These are phyloP conservation scores for Ogataea populi-albae DNA, from an alignment of 805 yeast species.

Conservation along the genomic window DNA sequence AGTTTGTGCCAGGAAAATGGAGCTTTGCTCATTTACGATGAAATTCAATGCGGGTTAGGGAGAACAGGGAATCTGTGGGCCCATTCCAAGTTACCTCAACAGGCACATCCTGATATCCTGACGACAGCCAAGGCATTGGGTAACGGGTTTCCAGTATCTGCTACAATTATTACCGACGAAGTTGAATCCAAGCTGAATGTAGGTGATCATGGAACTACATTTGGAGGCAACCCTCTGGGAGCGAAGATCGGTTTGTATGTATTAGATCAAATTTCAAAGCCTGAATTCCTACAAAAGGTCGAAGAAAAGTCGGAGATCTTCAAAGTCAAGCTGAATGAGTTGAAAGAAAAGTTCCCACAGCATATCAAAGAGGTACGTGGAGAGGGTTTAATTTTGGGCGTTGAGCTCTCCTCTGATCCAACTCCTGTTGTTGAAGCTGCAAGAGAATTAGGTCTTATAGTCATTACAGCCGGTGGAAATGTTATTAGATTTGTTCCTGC, in stretches of 20 bases:
- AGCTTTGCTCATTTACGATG: slow-evolving; percentile 84
- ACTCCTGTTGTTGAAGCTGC: slow-evolving; percentile 61
- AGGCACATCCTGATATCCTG: slow-evolving; percentile 90
- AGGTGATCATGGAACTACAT: slow-evolving; percentile 98
- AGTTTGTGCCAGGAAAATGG: slow-evolving; percentile 64
- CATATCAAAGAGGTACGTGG: slow-evolving; percentile 75
- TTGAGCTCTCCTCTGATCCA: slow-evolving; percentile 71
- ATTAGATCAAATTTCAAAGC: slow-evolving; percentile 59
- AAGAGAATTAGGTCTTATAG: slow-evolving; percentile 74
- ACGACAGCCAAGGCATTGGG: slow-evolving; percentile 97
- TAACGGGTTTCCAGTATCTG: slow-evolving; percentile 95
- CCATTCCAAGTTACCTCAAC: slow-evolving; percentile 67
- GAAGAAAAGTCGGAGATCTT: slow-evolving; percentile 58
- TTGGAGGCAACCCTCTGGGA: slow-evolving; percentile 95
- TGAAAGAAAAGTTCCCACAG: slow-evolving; percentile 56
- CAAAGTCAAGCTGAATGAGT: slow-evolving; percentile 43
- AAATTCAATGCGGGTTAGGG: slow-evolving; percentile 95
- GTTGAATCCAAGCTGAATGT: slow-evolving; percentile 71
- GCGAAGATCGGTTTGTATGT: slow-evolving; percentile 79
- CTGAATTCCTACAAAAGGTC: slow-evolving; percentile 60
- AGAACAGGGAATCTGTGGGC: slow-evolving; percentile 95
- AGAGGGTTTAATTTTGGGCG: slow-evolving; percentile 81
- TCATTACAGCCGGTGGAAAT: slow-evolving; percentile 90
- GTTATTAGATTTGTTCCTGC: slow-evolving; percentile 93
- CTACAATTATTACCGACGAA: slow-evolving; percentile 79